A percentile compares a stretch with the other conserved stretches of the same genome.
Evolutionary conservation across 2,329 filamentous ascomycete genomes (phyloP).

Genomic region (Celoporthe dispersa): DNA sequence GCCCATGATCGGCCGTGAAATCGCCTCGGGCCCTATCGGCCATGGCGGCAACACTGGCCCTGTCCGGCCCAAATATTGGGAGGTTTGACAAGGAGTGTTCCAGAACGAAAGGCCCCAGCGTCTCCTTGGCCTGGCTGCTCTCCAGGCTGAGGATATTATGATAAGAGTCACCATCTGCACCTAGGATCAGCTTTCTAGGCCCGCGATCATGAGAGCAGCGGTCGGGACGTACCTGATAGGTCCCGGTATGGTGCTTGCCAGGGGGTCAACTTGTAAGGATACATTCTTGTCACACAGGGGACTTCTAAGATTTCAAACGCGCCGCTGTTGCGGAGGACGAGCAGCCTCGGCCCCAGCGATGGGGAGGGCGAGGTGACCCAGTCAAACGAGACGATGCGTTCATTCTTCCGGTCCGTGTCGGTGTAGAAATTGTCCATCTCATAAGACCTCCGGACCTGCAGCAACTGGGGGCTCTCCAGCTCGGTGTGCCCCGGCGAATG

Average conservation of each 20-base stretch:
- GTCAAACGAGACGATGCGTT: constrained; percentile 70
- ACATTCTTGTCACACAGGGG: constrained; percentile 60
- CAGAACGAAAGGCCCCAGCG: constrained; percentile 59
- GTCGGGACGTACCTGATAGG: constrained; percentile 50
- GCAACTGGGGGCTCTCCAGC: constrained; percentile 58
- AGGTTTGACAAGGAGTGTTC: constrained; percentile 58
- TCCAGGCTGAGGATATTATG: constrained; percentile 64
- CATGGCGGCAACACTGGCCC: constrained; percentile 46
- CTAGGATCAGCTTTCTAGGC: constrained; percentile 34
- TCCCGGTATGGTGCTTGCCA: constrained; percentile 65
- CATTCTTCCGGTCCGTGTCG: constrained; percentile 56
- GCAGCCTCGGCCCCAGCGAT: constrained; percentile 58
- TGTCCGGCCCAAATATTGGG: constrained; percentile 61
- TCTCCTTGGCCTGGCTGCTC: constrained; percentile 53
- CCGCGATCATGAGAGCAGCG: background rate
- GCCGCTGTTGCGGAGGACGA: constrained; percentile 64
- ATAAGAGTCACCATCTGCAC: constrained; percentile 54
- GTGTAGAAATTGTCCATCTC: constrained; percentile 65
- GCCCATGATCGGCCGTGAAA: constrained; percentile 39
- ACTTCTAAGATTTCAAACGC: constrained; percentile 66
- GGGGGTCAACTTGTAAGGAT: constrained; percentile 63
- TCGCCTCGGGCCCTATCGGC: constrained; percentile 47
- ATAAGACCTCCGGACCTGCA: constrained; percentile 63
- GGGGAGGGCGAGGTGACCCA: constrained; percentile 65
- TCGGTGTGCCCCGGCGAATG: constrained; percentile 46